Conservation (phyloP, 306 rosid genomes). For the Cucurbita pepo region DNA sequence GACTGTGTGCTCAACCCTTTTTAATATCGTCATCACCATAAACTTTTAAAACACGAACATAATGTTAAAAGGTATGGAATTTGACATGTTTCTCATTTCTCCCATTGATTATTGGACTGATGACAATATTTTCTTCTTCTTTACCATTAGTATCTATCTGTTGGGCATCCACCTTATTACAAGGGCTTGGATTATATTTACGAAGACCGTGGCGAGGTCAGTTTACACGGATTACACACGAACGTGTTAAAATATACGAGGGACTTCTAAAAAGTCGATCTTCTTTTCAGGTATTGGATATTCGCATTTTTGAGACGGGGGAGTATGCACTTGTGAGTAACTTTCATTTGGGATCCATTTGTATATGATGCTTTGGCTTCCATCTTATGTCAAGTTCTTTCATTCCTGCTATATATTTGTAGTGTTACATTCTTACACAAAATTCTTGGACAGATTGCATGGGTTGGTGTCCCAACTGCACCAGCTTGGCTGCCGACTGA, state of each 20-base stretch:
- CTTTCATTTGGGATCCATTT: background rate
- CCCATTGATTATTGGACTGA: background rate
- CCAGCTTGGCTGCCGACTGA: constrained; percentile 98
- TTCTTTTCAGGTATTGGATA: constrained; percentile 49
- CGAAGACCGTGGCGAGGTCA: constrained; percentile 97
- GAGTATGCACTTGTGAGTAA: constrained; percentile 78
- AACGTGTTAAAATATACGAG: background rate
- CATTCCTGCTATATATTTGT: background rate
- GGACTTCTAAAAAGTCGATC: background rate
- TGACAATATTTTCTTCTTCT: background rate
- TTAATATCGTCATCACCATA: background rate
- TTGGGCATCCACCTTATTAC: constrained; percentile 92
- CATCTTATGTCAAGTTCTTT: background rate
- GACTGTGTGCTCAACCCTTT: background rate
- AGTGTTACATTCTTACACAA: background rate
- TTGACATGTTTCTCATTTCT: background rate
- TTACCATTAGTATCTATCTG: constrained; percentile 53
- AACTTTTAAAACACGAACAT: background rate
- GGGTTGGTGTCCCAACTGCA: constrained; percentile 95
- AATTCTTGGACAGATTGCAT: constrained; percentile 40
- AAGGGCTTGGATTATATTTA: constrained; percentile 91
- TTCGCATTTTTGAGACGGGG: constrained; percentile 79
- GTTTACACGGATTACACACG: background rate
- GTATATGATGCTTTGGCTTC: background rate
- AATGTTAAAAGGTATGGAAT: background rate